Percentiles rank a stretch among this genome's conserved stretches.
phyloP scores from a whole-genome alignment of 495 filamentous ascomycete genomes.

The Xylaria bambusicola region DNA sequence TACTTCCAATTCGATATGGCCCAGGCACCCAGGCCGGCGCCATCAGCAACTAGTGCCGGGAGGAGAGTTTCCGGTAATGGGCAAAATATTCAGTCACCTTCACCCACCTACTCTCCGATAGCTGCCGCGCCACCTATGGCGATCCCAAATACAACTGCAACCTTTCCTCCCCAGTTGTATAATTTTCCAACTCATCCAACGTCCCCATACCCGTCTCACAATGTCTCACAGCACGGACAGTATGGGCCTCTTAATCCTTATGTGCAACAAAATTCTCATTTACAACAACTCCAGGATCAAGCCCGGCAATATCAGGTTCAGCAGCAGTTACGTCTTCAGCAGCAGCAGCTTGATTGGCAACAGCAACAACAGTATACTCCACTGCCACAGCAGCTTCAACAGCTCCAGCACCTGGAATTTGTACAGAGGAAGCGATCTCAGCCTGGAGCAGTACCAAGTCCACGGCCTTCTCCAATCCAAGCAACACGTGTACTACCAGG shows the following conservation, averaged over 20 bases:
- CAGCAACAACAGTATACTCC: background rate
- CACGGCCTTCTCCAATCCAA: conserved; percentile 5
- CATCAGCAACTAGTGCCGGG: background rate
- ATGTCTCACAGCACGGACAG: conserved; percentile 15
- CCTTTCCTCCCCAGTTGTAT: conserved; percentile 17
- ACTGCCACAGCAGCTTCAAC: conserved; percentile 11
- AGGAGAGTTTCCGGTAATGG: conserved; percentile 6
- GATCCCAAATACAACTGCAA: background rate
- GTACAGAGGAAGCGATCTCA: conserved; percentile 7
- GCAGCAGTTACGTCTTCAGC: conserved; percentile 3
- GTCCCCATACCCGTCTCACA: conserved; percentile 1
- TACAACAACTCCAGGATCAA: conserved; percentile 13
- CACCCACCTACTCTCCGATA: conserved; percentile 7
- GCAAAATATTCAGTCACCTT: conserved; percentile 11
- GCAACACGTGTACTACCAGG: background rate
- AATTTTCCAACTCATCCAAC: background rate
- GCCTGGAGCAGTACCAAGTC: conserved; percentile 7
- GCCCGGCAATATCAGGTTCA: background rate
- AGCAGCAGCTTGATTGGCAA: conserved; percentile 1
- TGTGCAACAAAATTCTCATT: conserved; percentile 5
- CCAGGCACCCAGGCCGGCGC: background rate
- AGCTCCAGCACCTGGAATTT: background rate
- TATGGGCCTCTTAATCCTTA: background rate
- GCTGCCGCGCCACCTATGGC: background rate
- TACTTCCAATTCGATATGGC: background rate